Evolutionary conservation across 306 rosid species (phyloP), one percentile per base, ranked within the genome.

Genomic region (Acacia melanoxylon): DNA sequence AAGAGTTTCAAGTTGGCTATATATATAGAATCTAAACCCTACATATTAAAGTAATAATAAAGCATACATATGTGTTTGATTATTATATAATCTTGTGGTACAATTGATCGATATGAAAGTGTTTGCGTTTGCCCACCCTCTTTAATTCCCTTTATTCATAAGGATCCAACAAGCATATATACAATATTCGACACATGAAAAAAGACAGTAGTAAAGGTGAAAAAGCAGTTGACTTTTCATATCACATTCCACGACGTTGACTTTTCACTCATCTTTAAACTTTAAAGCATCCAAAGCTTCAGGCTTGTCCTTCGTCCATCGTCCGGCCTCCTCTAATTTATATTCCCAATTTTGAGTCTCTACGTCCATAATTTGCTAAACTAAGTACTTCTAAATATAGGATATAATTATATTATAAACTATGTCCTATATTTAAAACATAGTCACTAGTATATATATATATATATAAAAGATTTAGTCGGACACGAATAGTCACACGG

Each of bases 221-320:
- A 89, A 89, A 90, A 91, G 90, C 85, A 77, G 80, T 90, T 89
- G 93, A 91, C 97, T 92, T 92, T 85, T 77, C 54, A 62, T 56
- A 84, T 86, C 74, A 69, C 27, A 20, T 70, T 88, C 85, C 89
- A 88, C 88, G 82, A 86, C 97, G 95, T 94, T 91, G 98, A 94
- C 97, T 86, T 94, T 88, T 87, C 72, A 6, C 75, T 82, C 80
- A 86, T 82, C 83, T 83, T 84, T 68, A 88, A 88, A 90, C 83
- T 83, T 84, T 68, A 88, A 88, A 90, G 97, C 88, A 94, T 92
- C 97, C 98, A 86, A 94, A 88, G 97, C 89, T 90, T 82, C 69
- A 62, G 83, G 77, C 54, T 48, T 48, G 54, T 48, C 15, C 54
- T 48, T 48, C 54, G 4, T 2, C 51, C n/a, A n/a, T n/a, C n/a